Evolutionary conservation across 2,329 filamentous ascomycete species (phyloP).

Genomic region (Diaporthe longicolla): DNA sequence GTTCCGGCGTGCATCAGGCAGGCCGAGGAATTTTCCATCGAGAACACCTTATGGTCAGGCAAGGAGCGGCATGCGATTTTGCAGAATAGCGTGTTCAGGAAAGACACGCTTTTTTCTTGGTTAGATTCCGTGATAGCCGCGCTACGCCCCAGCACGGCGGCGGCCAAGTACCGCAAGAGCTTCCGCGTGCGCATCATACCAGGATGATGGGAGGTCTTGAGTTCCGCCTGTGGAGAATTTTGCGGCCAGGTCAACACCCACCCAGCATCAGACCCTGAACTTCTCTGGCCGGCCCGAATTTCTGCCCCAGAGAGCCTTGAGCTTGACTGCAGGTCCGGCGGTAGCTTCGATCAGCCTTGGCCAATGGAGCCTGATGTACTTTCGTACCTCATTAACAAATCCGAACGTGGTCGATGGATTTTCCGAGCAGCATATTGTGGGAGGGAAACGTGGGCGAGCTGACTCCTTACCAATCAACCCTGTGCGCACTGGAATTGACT

Average conservation of each 20-base stretch:
- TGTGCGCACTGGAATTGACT: background rate
- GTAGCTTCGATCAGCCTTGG: constrained; percentile 16
- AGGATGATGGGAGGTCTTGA: constrained; percentile 32
- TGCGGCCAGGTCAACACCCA: constrained; percentile 5
- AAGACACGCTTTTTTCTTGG: background rate
- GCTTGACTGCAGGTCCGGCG: constrained; percentile 30
- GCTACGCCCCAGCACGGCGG: constrained; percentile 33
- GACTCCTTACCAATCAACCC: background rate
- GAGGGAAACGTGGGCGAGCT: background rate
- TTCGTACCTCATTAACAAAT: background rate
- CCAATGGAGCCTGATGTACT: background rate
- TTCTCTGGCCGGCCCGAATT: constrained; percentile 27
- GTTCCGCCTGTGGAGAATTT: constrained; percentile 32
- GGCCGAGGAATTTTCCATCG: background rate
- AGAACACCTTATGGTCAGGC: background rate
- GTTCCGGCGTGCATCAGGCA: background rate
- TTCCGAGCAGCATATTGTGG: background rate
- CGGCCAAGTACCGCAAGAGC: constrained; percentile 16
- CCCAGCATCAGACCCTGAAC: constrained; percentile 8
- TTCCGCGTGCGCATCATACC: constrained; percentile 27
- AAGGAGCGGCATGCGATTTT: constrained; percentile 6
- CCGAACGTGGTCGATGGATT: background rate
- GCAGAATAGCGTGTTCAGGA: background rate
- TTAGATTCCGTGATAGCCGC: constrained; percentile 34
- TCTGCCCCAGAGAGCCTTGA: background rate